Conservation (phyloP, 306 rosid species). For the Prunus mira region DNA sequence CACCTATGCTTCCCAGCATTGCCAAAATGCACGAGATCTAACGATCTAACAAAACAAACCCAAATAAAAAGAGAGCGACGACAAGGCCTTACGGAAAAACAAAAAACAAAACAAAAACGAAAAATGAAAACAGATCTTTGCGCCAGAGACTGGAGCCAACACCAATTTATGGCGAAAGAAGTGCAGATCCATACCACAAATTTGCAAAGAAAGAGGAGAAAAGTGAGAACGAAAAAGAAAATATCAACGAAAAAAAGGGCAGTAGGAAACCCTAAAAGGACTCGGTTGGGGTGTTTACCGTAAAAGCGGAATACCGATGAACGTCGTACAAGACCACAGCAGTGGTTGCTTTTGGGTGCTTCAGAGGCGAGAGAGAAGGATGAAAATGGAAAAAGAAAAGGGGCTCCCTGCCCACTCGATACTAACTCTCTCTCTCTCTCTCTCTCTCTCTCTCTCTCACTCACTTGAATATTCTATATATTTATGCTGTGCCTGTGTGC, state of each 20-base stretch:
- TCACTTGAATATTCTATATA: not conserved
- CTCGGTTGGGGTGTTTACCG: not conserved
- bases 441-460: not conserved
- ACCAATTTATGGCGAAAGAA: not conserved
- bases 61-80: not conserved
- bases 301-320: not conserved
- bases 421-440: not conserved
- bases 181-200: slow-evolving; percentile 11
- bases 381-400: not conserved
- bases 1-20: slow-evolving; percentile 11
- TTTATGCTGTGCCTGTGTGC: not conserved
- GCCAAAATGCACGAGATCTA: slow-evolving; percentile 11
- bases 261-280: not conserved
- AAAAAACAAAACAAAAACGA: too few species aligned
- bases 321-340: slow-evolving; percentile 6
- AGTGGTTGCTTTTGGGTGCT: slow-evolving; percentile 12
- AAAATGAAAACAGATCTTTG: not conserved
- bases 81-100: not conserved
- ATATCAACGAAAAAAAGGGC: not conserved
- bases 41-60: not conserved
- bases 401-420: not conserved
- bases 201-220: not conserved
- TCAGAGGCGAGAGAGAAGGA: not conserved
- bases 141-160: not conserved
- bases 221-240: not conserved